phyloP scores from a whole-genome alignment of 1,284 basidiomycete species.

The Cryptococcus depauperatus region DNA sequence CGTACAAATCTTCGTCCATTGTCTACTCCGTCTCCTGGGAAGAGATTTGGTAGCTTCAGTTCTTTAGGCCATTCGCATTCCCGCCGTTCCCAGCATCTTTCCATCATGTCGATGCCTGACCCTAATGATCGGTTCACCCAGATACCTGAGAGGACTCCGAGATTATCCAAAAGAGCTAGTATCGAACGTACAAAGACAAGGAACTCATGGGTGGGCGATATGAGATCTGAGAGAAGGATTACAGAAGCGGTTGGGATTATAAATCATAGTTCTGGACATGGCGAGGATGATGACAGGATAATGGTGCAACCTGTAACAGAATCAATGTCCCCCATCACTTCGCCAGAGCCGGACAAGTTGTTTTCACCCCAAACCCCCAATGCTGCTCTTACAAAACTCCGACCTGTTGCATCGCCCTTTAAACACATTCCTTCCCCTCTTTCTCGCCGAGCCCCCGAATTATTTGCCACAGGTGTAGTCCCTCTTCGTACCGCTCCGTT shows the following conservation, averaged over 20 bases:
- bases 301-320: background rate
- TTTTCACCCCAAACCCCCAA: constrained; percentile 4
- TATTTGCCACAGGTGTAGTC: background rate
- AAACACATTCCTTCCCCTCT: constrained; percentile 10
- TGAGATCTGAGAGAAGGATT: constrained; percentile 20
- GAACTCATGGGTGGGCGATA: constrained; percentile 2
- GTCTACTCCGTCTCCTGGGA: background rate
- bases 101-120: constrained; percentile 6
- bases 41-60: background rate
- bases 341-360: background rate
- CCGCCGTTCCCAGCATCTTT: constrained; percentile 1
- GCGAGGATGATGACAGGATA: constrained; percentile 5
- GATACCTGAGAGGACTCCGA: constrained; percentile 28
- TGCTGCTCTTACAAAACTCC: constrained; percentile 1
- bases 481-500: constrained; percentile 10
- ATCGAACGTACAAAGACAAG: constrained; percentile 3
- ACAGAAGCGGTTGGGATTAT: constrained; percentile 13
- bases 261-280: constrained; percentile 2
- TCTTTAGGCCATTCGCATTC: background rate
- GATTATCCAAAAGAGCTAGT: constrained; percentile 26
- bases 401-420: constrained; percentile 7
- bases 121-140: constrained; percentile 33
- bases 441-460: constrained; percentile 3
- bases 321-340: background rate
- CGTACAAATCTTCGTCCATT: background rate